Evolutionary conservation across 2,329 filamentous ascomycete genomes (phyloP), one percentile per base, ranked within the genome.

Genomic region (Botrytis aclada): DNA sequence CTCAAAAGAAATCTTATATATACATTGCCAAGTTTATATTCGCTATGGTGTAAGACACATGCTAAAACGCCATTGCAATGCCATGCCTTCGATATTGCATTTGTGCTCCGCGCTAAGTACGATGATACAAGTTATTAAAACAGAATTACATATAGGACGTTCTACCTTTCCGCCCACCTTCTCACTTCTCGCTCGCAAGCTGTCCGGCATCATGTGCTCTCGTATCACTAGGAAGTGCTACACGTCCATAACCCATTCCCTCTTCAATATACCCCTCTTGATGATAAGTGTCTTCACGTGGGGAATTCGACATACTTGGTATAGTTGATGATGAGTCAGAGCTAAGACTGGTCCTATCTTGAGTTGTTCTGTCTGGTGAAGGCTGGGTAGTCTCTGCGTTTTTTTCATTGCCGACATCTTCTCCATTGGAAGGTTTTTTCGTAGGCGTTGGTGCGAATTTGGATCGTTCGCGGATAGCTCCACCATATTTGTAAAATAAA

Each of bases 301-400:
- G 69, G 8, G 34, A 39, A 71, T 34, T 6, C 12, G 45, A 73
- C 87, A 89, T 4, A 76, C 82, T 1, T 81, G 86, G 51, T 85
- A 85, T 4, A 76, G 82, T 1, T 81, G 86, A 60, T 85, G 70
- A 67, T 71, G 74, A 74, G 1, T 54, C 34, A 51, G 41, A 63
- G 64, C 37, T 37, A 6, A 10, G 37, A 56, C 5, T 70, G n/a
- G 43, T 56, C 10, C 34, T 65, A 41, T 45, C n/a, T 34, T 41
- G 37, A 1, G 60, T 58, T n/a, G 69, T 71, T 54, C 5, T 47
- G 1, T 71, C 14, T 18, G 61, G 45, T 32, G 69, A 66, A n/a
- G 60, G 10, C 43, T 56, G 37, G 3, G n/a, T 2, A 16, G 32
- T 18, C n/a, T 41, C 37, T 29, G 14, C 20, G 4, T 3, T 22